These are phyloP conservation scores for Diaporthe citri DNA, from an alignment of 2,329 filamentous ascomycete genomes.

Conservation along the genomic window DNA sequence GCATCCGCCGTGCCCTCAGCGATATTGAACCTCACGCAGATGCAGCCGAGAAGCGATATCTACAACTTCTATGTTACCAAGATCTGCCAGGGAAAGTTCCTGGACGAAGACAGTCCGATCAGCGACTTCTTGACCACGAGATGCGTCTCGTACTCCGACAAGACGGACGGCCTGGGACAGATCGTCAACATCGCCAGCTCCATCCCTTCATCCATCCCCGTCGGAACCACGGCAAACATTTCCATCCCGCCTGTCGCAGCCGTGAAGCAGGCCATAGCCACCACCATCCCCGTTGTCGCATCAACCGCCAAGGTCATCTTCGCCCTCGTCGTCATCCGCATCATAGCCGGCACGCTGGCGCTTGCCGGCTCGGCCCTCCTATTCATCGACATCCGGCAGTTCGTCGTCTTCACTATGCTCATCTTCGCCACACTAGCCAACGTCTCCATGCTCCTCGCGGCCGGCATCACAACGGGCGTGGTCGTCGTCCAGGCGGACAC, in stretches of 20 bases:
- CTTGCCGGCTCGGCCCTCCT: conserved; percentile 7
- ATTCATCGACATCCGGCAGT: not conserved
- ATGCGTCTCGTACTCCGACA: conserved; percentile 4
- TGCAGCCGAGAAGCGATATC: not conserved
- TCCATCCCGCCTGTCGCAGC: not conserved
- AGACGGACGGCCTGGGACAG: not conserved
- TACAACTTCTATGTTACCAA: not conserved
- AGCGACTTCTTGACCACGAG: not conserved
- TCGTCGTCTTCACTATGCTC: conserved; percentile 7
- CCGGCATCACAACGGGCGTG: not conserved
- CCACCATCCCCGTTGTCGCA: not conserved
- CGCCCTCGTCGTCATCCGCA: not conserved
- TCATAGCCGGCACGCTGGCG: not conserved
- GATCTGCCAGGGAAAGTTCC: not conserved
- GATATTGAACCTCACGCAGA: not conserved
- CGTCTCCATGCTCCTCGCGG: not conserved
- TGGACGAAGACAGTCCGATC: not conserved
- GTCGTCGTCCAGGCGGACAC: not conserved
- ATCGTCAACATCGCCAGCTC: not conserved
- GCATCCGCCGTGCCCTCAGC: not conserved
- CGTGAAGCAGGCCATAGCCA: not conserved
- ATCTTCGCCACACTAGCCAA: not conserved
- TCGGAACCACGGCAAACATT: not conserved
- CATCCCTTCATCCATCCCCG: not conserved
- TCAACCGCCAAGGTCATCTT: not conserved